phyloP scores from a whole-genome alignment of 306 rosid genomes.

The Fragaria ananassa region DNA sequence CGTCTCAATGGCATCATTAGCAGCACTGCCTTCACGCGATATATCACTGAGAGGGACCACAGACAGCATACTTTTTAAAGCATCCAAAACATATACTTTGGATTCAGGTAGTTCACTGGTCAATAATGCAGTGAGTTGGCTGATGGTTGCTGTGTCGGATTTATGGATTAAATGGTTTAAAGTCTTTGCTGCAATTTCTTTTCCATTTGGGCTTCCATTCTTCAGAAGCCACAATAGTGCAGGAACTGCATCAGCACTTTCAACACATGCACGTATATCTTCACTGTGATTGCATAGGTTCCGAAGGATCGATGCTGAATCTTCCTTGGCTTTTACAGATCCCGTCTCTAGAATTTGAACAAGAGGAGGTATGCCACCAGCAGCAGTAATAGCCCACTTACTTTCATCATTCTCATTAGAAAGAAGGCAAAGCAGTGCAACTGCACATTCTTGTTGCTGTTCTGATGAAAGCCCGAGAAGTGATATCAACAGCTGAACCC shows the following conservation, averaged over 20 bases:
- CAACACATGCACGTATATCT: slow-evolving; percentile 98
- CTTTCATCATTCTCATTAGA: slow-evolving; percentile 93
- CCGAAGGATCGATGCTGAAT: slow-evolving; percentile 89
- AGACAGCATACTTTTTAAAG: slow-evolving; percentile 88
- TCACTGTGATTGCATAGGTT: slow-evolving; percentile 98
- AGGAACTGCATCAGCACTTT: slow-evolving; percentile 99
- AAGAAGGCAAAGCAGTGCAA: slow-evolving; percentile 86
- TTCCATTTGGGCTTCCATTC: slow-evolving; percentile 95
- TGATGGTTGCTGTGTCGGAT: slow-evolving; percentile 92
- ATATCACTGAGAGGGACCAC: slow-evolving; percentile 82
- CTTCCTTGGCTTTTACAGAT: slow-evolving; percentile 96
- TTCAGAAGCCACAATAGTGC: slow-evolving; percentile 90
- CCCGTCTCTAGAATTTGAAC: slow-evolving; percentile 97
- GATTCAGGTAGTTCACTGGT: slow-evolving; percentile 96
- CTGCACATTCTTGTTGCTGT: slow-evolving; percentile 99
- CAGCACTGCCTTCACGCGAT: slow-evolving; percentile 90
- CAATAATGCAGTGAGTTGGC: slow-evolving; percentile 92
- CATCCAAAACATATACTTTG: slow-evolving; percentile 79
- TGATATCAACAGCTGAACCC: slow-evolving; percentile 90
- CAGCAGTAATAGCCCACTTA: slow-evolving; percentile 99
- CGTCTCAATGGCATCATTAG: slow-evolving; percentile 89
- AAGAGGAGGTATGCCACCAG: slow-evolving; percentile 99
- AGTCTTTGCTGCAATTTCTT: slow-evolving; percentile 98
- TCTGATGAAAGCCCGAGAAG: slow-evolving; percentile 97
- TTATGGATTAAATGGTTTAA: slow-evolving; percentile 90